These are phyloP conservation scores for Geranomyces variabilis DNA, from an alignment of 192 early-diverging fungal species.

Conservation along the genomic window DNA sequence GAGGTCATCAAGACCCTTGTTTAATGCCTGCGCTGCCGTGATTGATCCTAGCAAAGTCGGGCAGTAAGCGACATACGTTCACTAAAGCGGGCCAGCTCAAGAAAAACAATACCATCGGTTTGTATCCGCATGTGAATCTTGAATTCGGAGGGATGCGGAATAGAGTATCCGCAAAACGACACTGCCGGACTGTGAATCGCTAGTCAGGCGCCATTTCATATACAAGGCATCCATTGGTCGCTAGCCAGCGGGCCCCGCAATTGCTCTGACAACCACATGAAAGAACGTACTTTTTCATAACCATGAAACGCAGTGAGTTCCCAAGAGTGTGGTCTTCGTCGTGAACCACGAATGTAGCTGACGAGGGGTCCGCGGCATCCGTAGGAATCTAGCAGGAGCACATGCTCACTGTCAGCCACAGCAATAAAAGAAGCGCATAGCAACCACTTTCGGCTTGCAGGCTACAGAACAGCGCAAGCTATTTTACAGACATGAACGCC, in stretches of 20 bases:
- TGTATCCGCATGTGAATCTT: conserved; percentile 93
- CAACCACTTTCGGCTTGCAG: background rate
- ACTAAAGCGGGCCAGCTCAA: background rate
- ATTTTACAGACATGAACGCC: too few relatives aligned
- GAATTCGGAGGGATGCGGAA: conserved; percentile 94
- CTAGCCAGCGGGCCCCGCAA: too few relatives aligned
- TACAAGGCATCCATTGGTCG: background rate
- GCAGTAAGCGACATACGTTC: background rate
- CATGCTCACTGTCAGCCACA: background rate
- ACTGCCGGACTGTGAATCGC: conserved; percentile 72
- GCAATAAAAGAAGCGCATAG: too few relatives aligned
- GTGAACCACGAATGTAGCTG: conserved; percentile 83
- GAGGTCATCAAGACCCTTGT: conserved; percentile 87
- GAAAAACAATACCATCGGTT: conserved; percentile 83
- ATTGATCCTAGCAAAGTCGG: conserved; percentile 58
- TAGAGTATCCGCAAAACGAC: conserved; percentile 93
- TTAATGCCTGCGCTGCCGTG: conserved; percentile 80
- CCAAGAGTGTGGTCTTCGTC: conserved; percentile 98
- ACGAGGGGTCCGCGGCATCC: conserved; percentile 65
- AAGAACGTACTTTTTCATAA: conserved; percentile 90
- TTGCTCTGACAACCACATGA: too few relatives aligned
- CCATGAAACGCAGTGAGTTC: conserved; percentile 86
- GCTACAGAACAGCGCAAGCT: background rate
- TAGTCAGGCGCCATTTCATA: too few relatives aligned
- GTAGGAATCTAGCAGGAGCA: conserved; percentile 41